Evolutionary conservation across 1,284 basidiomycete species (phyloP).

Genomic region (Melampsora medusae): DNA sequence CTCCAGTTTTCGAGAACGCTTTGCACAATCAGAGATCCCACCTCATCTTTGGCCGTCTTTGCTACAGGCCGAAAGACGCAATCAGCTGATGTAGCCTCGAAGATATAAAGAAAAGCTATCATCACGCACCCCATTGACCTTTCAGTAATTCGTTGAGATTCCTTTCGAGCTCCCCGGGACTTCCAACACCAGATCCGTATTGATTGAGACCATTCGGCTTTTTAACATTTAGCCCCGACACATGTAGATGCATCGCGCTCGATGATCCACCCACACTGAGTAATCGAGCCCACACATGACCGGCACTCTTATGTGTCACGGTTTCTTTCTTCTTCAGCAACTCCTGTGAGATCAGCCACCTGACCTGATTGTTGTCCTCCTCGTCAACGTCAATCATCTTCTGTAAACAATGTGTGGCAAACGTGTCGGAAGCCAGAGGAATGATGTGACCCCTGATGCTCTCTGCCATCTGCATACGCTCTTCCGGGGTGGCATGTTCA

Average conservation of each 20-base stretch:
- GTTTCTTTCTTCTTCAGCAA: constrained; percentile 45
- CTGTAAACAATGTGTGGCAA: constrained; percentile 43
- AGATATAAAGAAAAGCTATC: background rate
- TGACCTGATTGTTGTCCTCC: constrained; percentile 34
- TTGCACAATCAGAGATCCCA: constrained; percentile 44
- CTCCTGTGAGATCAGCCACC: constrained; percentile 40
- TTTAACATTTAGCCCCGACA: constrained; percentile 19
- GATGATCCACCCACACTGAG: constrained; percentile 39
- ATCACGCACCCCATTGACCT: constrained; percentile 43
- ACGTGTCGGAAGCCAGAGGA: constrained; percentile 41
- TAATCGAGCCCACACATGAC: constrained; percentile 43
- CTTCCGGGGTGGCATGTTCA: constrained; percentile 41
- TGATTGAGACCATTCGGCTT: constrained; percentile 37
- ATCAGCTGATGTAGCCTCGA: background rate
- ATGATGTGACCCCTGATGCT: constrained; percentile 41
- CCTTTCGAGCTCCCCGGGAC: constrained; percentile 28
- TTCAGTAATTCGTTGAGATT: constrained; percentile 39
- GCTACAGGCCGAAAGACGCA: constrained; percentile 18
- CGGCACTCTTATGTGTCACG: constrained; percentile 45
- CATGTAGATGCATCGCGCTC: constrained; percentile 15
- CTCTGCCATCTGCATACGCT: constrained; percentile 33
- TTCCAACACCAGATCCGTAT: constrained; percentile 39
- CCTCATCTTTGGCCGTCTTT: constrained; percentile 42
- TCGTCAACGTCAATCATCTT: constrained; percentile 46
- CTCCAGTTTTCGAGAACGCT: constrained; percentile 45